These are phyloP conservation scores for Albugo candida DNA, from an alignment of 352 stramenopile genomes.

Conservation along the genomic window DNA sequence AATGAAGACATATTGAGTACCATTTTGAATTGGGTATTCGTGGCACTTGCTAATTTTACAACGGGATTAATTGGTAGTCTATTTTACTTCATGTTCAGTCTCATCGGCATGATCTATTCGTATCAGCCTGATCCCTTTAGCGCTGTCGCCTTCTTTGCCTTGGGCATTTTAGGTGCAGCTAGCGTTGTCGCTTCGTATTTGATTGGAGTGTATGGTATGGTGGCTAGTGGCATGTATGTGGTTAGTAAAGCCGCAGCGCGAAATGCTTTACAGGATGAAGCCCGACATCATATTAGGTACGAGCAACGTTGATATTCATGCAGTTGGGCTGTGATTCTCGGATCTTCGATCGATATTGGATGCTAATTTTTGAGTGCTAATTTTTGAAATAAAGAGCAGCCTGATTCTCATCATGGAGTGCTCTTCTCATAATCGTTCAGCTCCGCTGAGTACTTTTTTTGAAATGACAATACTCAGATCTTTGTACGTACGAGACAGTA, in stretches of 20 bases:
- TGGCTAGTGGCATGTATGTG: conserved; percentile 58
- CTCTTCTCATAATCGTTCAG: no score
- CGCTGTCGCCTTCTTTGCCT: conserved; percentile 44
- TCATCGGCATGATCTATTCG: conserved; percentile 63
- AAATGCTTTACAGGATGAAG: conserved; percentile 47
- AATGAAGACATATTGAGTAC: conserved; percentile 63
- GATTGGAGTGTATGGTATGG: conserved; percentile 72
- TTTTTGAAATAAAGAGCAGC: no score
- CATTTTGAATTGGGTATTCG: conserved; percentile 69
- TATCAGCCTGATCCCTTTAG: conserved; percentile 70
- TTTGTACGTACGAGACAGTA: no score
- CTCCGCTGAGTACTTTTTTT: no score
- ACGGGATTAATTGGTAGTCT: conserved; percentile 57
- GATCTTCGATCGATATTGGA: no score
- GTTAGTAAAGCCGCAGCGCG: conserved; percentile 55
- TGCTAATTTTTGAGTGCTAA: no score
- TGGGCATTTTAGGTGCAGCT: conserved; percentile 46
- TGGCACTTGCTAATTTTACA: conserved; percentile 76
- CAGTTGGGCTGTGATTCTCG: no score
- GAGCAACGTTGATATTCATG: neutral
- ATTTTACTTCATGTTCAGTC: conserved; percentile 75
- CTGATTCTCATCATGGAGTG: no score
- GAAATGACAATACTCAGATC: no score
- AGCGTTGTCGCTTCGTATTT: conserved; percentile 75
- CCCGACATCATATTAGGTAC: conserved; percentile 29